Evolutionary conservation across 305 asterid genomes (phyloP).

Genomic region (Withania somnifera): DNA sequence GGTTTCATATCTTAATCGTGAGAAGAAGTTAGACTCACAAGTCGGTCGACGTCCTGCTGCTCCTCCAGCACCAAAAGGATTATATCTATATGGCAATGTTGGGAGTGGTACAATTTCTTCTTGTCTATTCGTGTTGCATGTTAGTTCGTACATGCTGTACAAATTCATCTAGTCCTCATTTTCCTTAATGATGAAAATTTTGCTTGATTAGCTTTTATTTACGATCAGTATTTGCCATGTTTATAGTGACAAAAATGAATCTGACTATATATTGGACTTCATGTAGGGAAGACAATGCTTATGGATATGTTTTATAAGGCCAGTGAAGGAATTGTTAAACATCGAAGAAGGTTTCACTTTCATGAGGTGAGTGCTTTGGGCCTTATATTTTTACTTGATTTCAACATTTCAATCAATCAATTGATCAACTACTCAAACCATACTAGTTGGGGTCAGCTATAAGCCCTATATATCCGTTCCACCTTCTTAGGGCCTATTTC

Average conservation of each 20-base stretch:
- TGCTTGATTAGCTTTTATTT: background rate
- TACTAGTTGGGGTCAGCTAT: background rate
- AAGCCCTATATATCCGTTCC: background rate
- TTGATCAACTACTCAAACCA: background rate
- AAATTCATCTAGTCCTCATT: background rate
- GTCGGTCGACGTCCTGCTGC: slow-evolving; percentile 74
- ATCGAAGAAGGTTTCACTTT: slow-evolving; percentile 88
- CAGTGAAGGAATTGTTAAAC: slow-evolving; percentile 80
- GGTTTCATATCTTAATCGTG: slow-evolving; percentile 97
- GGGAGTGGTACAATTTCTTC: slow-evolving; percentile 76
- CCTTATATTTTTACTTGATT: slow-evolving; percentile 1
- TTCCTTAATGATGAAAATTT: background rate
- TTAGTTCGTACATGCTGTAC: background rate
- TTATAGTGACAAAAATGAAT: background rate
- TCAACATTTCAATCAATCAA: slow-evolving; percentile 1
- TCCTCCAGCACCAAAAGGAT: slow-evolving; percentile 93
- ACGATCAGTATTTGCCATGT: background rate
- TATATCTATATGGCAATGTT: slow-evolving; percentile 85
- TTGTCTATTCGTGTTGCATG: slow-evolving; percentile 15
- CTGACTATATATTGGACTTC: slow-evolving; percentile 25
- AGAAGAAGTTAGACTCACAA: slow-evolving; percentile 62
- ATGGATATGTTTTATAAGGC: slow-evolving; percentile 95
- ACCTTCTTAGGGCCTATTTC: background rate
- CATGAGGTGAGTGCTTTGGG: slow-evolving; percentile 60
- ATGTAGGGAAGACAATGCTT: slow-evolving; percentile 93